Evolutionary conservation across 164 flowering plant species (phyloP).

Genomic region (Magnolia officinalis): DNA sequence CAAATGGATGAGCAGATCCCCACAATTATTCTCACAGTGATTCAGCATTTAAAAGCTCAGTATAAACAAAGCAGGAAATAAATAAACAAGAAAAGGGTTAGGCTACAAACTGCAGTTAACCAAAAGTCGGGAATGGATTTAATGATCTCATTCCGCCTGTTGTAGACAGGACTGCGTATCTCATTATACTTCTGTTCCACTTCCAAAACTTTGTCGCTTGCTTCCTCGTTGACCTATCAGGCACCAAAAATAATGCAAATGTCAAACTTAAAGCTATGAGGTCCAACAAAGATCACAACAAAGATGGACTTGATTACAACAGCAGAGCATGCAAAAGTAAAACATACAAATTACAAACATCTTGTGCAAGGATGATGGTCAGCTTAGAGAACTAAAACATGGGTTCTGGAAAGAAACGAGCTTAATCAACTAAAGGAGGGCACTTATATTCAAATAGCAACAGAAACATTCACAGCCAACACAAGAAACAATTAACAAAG

Average conservation of each 20-base stretch:
- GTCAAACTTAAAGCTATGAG: too few species aligned
- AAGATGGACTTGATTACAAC: too few species aligned
- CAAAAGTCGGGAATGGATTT: constrained; percentile 87
- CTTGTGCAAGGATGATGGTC: too few species aligned
- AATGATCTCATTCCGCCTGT: constrained; percentile 65
- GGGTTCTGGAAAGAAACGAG: too few species aligned
- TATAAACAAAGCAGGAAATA: not conserved
- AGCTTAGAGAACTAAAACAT: too few species aligned
- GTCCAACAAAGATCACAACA: too few species aligned
- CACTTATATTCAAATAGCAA: too few species aligned
- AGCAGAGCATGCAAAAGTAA: too few species aligned
- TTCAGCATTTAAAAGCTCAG: not conserved
- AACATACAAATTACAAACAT: too few species aligned
- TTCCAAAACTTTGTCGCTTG: constrained; percentile 85
- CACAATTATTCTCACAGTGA: not conserved
- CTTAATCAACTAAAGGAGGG: too few species aligned
- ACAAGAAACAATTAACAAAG: too few species aligned
- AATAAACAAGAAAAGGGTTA: constrained; percentile 1
- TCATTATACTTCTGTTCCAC: constrained; percentile 88
- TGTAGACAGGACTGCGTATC: constrained; percentile 75
- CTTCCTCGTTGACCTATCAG: constrained; percentile 81
- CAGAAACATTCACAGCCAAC: too few species aligned
- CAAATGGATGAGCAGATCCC: not conserved
- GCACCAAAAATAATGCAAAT: not conserved
- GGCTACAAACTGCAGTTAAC: constrained; percentile 81